phyloP scores from a whole-genome alignment of 805 yeast genomes.

The Candida berthetii region DNA sequence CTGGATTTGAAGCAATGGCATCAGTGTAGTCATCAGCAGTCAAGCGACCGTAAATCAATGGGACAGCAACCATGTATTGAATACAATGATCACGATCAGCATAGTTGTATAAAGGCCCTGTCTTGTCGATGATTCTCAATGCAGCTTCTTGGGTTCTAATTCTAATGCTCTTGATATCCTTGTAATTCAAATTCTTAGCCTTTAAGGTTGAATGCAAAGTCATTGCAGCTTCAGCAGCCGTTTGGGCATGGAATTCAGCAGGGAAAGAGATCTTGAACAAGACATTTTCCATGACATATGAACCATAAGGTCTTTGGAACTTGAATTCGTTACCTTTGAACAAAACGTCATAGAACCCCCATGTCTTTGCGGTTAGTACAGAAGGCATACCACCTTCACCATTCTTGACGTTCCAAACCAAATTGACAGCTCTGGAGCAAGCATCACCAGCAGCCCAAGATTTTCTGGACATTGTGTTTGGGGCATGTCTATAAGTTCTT shows the following conservation, averaged over 20 bases:
- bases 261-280: conserved; percentile 58
- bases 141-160: conserved; percentile 60
- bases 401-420: conserved; percentile 44
- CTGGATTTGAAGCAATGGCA: conserved; percentile 41
- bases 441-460: conserved; percentile 71
- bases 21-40: conserved; percentile 56
- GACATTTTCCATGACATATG: conserved; percentile 59
- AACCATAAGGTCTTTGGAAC: conserved; percentile 48
- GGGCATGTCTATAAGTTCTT: conserved; percentile 59
- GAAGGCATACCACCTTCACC: conserved; percentile 56
- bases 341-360: conserved; percentile 63
- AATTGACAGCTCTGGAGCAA: conserved; percentile 49
- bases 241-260: conserved; percentile 62
- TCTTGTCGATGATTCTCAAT: conserved; percentile 51
- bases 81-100: conserved; percentile 64
- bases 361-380: conserved; percentile 47
- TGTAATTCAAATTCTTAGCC: conserved; percentile 33
- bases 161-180: conserved; percentile 41
- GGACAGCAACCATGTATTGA: conserved; percentile 57
- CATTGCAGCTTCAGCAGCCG: conserved; percentile 56
- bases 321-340: conserved; percentile 45
- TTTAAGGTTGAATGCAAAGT: conserved; percentile 31
- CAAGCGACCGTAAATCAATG: conserved; percentile 46
- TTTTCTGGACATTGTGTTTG: conserved; percentile 57
- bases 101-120: conserved; percentile 54